Conservation (phyloP, 75 land plant species). For the Picea glauca region DNA sequence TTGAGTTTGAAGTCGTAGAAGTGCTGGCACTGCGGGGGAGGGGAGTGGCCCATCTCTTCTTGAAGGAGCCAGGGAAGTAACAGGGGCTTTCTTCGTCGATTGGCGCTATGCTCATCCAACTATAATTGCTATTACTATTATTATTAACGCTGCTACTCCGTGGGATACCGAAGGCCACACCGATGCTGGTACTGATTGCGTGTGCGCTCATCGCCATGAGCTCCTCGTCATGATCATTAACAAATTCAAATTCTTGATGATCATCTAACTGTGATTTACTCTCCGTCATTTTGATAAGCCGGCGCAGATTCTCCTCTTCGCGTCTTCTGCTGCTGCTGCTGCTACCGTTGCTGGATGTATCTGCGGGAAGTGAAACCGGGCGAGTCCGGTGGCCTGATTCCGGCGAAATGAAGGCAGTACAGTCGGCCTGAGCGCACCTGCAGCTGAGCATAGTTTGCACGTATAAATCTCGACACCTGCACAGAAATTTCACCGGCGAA, state of each 20-base stretch:
- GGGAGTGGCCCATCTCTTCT: slow-evolving; percentile 9
- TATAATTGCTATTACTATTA: not conserved
- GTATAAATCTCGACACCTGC: not conserved
- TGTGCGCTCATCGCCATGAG: too few species aligned
- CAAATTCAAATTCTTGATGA: not conserved
- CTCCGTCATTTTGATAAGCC: slow-evolving; percentile 1
- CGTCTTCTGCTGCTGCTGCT: not conserved
- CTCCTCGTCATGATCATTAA: too few species aligned
- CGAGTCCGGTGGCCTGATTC: not conserved
- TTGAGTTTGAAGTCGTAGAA: too few species aligned
- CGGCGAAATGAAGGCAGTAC: not conserved
- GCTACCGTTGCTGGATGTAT: too few species aligned
- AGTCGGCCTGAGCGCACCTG: not conserved
- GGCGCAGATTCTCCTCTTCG: slow-evolving; percentile 8
- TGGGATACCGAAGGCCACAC: not conserved
- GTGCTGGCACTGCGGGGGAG: not conserved
- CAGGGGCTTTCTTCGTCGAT: slow-evolving; percentile 9
- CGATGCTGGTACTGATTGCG: too few species aligned
- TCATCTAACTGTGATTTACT: not conserved
- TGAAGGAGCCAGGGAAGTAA: slow-evolving; percentile 8
- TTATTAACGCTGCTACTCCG: not conserved
- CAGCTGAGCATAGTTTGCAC: not conserved
- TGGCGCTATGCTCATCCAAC: not conserved
- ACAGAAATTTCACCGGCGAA: not conserved
- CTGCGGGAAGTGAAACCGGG: too few species aligned